Evolutionary conservation across 1,139 yeast genomes (phyloP).

Genomic region (Geotrichum restrictum): DNA sequence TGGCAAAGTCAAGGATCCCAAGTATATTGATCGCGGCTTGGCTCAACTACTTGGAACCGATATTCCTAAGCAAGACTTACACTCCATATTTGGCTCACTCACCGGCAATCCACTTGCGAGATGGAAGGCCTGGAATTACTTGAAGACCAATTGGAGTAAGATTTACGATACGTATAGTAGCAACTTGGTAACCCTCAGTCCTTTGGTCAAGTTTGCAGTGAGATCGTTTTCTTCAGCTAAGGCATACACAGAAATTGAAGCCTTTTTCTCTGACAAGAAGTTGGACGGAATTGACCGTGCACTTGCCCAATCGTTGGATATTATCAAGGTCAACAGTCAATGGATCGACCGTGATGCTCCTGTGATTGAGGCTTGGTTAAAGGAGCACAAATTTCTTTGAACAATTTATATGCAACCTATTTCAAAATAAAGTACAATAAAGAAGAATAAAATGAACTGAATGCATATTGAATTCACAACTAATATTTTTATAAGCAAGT

Average conservation of each 20-base stretch:
- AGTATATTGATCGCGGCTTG: constrained; percentile 43
- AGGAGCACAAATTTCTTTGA: constrained; percentile 20
- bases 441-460: too few relatives aligned
- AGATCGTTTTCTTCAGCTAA: constrained; percentile 47
- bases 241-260: constrained; percentile 45
- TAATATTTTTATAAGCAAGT: too few relatives aligned
- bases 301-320: constrained; percentile 36
- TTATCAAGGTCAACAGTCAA: constrained; percentile 30
- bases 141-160: constrained; percentile 51
- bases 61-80: constrained; percentile 70
- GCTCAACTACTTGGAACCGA: constrained; percentile 41
- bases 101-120: constrained; percentile 52
- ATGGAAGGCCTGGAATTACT: constrained; percentile 51
- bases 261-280: constrained; percentile 54
- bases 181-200: constrained; percentile 60
- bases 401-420: too few relatives aligned
- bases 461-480: too few relatives aligned
- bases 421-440: too few relatives aligned
- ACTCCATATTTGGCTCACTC: constrained; percentile 53
- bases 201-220: constrained; percentile 52
- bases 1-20: constrained; percentile 50
- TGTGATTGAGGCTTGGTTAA: constrained; percentile 37
- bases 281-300: constrained; percentile 42
- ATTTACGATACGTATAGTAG: constrained; percentile 49
- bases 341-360: constrained; percentile 36